These are phyloP conservation scores for Rhamnella rubrinervis DNA, from an alignment of 331 rosid genomes.

Conservation along the genomic window DNA sequence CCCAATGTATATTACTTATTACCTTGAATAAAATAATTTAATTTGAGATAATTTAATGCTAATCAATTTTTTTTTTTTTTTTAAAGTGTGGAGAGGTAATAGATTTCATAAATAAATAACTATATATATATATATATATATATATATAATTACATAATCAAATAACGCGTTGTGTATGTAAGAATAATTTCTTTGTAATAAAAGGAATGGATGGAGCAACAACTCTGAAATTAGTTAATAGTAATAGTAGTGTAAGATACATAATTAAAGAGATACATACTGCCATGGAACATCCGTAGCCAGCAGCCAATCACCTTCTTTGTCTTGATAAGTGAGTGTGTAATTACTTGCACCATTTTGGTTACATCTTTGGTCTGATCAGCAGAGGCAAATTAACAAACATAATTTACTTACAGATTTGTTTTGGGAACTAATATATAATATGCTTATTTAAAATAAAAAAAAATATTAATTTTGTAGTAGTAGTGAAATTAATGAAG, in stretches of 20 bases:
- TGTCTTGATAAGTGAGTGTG: constrained; percentile 56
- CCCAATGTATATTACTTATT: background rate
- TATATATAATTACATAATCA: no score
- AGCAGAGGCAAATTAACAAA: constrained; percentile 1
- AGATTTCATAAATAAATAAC: background rate
- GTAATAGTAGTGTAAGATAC: no score
- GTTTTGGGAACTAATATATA: background rate
- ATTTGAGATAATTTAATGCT: background rate
- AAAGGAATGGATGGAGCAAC: no score
- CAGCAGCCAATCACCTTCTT: constrained; percentile 68
- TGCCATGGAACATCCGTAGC: constrained; percentile 77
- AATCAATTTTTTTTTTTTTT: background rate
- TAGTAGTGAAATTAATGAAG: background rate
- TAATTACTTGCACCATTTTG: constrained; percentile 30
- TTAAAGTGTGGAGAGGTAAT: background rate
- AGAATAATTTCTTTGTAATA: no score
- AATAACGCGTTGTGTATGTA: no score
- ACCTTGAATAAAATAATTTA: background rate
- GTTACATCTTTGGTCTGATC: constrained; percentile 36
- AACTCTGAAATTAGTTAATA: no score
- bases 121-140: no score
- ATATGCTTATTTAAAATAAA: background rate
- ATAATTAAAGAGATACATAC: constrained; percentile 32
- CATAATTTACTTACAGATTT: background rate
- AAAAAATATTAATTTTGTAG: background rate